Evolutionary conservation across 108 stramenopile genomes (phyloP), one percentile per base, ranked within the genome.

Genomic region (Epipyxis sp.): DNA sequence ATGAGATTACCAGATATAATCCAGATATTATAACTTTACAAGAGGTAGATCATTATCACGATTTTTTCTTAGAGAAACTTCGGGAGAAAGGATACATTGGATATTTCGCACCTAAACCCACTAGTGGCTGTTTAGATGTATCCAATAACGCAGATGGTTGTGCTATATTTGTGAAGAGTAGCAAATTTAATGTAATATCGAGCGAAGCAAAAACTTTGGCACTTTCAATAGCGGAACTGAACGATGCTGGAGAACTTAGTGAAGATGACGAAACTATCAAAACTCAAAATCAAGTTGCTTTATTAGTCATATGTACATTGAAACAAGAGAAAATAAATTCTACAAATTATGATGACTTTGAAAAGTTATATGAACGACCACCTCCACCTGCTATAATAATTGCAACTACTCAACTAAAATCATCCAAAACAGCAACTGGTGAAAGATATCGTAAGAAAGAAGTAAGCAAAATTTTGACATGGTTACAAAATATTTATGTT

Each of bases 41-140:
- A 57, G 71, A 74, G 43, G 37, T 39, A 27, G 71, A 74, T 74
- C 71, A 74, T 74, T 74, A 42, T 39, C 20, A 46, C 43, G 71
- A 74, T 32, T 74, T 74, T 25, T 74, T 74, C 42, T 34, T 3
- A 6, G 41, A 37, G 27, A 6, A 46, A 6, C n/a, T 74, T 13
- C 46, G 20, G 16, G 32, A 34, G 13, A 3, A 29, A 32, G 71
- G 71, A 6, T 74, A 74, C 43, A 27, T 29, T 13, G 71, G 44
- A 29, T 74, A 74, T 34, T 74, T 74, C 25, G 44, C 71, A 34
- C 71, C 61, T 6, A 65, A 65, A 65, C 61, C 61, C 34, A 65
- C 61, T 65, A 35, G 34, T 35, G 35, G 6, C 6, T 65, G 61
- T 65, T 6, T 65, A 37, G 61, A 65, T 3, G 54, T 57, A 16